These are phyloP conservation scores for Sphaerostilbella broomeana DNA, from an alignment of 2,329 filamentous ascomycete species.

Conservation along the genomic window DNA sequence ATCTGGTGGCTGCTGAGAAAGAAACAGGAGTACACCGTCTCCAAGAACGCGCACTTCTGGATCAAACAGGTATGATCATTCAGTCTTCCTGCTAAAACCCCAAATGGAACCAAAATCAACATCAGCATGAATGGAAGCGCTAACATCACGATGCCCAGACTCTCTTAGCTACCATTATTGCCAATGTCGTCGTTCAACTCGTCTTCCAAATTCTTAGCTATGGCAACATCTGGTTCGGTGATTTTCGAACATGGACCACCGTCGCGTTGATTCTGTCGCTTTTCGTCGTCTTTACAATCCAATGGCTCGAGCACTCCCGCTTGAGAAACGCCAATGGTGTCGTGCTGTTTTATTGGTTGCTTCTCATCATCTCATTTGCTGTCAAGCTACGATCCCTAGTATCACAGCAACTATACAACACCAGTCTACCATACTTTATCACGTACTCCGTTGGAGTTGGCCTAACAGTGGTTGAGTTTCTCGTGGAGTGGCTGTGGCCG, in stretches of 20 bases:
- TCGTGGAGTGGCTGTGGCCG: slow-evolving; percentile 81
- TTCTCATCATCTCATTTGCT: slow-evolving; percentile 69
- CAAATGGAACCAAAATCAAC: no score
- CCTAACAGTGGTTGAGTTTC: slow-evolving; percentile 63
- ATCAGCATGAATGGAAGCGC: no score
- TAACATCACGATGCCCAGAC: slow-evolving; percentile 27
- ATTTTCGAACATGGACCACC: slow-evolving; percentile 83
- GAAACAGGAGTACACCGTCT: slow-evolving; percentile 57
- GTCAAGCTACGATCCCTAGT: slow-evolving; percentile 84
- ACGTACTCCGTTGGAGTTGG: slow-evolving; percentile 67
- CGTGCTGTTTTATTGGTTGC: slow-evolving; percentile 86
- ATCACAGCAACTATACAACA: slow-evolving; percentile 64
- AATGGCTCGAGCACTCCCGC: slow-evolving; percentile 81
- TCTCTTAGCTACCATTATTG: slow-evolving; percentile 62
- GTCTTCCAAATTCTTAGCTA: slow-evolving; percentile 68
- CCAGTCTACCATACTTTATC: slow-evolving; percentile 67
- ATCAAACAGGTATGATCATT: slow-evolving; percentile 64
- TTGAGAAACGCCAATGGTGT: slow-evolving; percentile 81
- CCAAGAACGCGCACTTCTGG: slow-evolving; percentile 90
- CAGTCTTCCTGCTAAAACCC: neutral
- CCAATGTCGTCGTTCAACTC: slow-evolving; percentile 64
- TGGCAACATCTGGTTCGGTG: slow-evolving; percentile 63
- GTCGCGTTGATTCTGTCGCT: slow-evolving; percentile 66
- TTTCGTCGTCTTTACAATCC: slow-evolving; percentile 66
- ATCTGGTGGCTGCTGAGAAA: slow-evolving; percentile 72